Base-by-base conservation (phyloP, 2,329 filamentous ascomycete genomes). In the Fusarium sulawesiense region DNA sequence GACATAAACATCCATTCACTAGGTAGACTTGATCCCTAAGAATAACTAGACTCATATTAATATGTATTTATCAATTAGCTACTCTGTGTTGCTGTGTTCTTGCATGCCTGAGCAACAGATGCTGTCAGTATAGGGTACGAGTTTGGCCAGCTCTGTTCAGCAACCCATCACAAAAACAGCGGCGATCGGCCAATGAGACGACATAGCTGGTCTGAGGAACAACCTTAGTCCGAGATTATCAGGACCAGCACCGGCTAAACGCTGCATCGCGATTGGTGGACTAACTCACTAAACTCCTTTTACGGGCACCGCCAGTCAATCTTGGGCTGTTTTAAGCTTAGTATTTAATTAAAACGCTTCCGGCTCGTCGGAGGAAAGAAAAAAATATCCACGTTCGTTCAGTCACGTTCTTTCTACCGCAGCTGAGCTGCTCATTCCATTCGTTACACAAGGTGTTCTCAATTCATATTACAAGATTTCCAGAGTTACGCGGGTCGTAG, bases 161-260 rank as follows among this genome's bases (percentile, higher is more conserved):
- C 4, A 16, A 23, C 8, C 16, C 2, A 4, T 16, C 4, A 23
- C 9, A 3, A n/a, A 37, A 37, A 9, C 16, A 0, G 16, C 10
- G 16, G 16, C 16, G 6, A 4, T 4, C 0, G 9, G 16, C 16
- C 34, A 37, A 18, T 34, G 16, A 10, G 16, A 18, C 9, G 10
- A 3, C 25, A 27, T 27, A 11, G 25, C 3, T 27, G 3, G 9
- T 1, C 25, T 27, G 9, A 11, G 45, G 58, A 61, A 30, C 10
- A 62, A n/a, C 12, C 11, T 16, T 63, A 20, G 18, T 25, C 58
- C 57, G 60, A 18, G 16, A 63, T 64, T 48, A 14, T 9, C 42
- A 7, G 53, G 23, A 49, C 53, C 25, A 13, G 6, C 21, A 4
- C 10, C 32, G 4, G 1, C 7, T 2, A 18, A 18, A 18, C 4